Evolutionary conservation across 495 filamentous ascomycete genomes (phyloP), one percentile per base, ranked within the genome.

Genomic region (Xanthoparmelia taractica): DNA sequence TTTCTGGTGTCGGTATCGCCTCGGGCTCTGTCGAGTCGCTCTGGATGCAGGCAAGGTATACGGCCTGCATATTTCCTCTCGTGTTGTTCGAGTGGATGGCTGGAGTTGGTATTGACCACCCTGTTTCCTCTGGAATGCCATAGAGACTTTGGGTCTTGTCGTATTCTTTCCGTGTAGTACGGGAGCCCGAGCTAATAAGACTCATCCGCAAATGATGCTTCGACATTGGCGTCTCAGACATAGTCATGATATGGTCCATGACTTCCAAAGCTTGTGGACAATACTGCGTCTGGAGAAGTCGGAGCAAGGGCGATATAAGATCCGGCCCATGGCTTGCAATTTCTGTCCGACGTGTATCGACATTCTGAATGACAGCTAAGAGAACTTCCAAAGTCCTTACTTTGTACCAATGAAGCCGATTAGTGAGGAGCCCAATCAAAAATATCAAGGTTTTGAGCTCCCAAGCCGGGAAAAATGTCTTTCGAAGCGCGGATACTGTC

Each of bases 81-180:
- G 93, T 97, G 47, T 83, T 84, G 56, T 84, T 84, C 4, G 92
- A 91, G 73, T 96, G 90, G 56, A 86, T 86, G 4, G 92, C 92
- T 25, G 94, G 94, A 74, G 93, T 87, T 2, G 95, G 94, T 40
- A 99, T 89, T 1, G 95, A 92, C 94, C 94, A 99, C 10, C 94
- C 94, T 4, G 88, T 92, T 33, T 91, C 89, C 71, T 97, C 92
- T 2, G 94, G 94, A 63, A 99, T 97, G 56, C 94, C 94, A 71
- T 97, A 99, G 27, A 99, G 77, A 70, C 91, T 96, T 69, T 96
- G 87, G 8, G 91, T 95, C 37, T 88, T 87, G 68, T 96, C 94
- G 69, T 96, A 97, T 72, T 96, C 91, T 70, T 97, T 97, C 47
- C 89, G 85, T 56, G 92, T 86, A 0, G 87, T 86, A 66, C 89